Evolutionary conservation across 148 eudicot species (phyloP).

Genomic region (Chenopodium album): DNA sequence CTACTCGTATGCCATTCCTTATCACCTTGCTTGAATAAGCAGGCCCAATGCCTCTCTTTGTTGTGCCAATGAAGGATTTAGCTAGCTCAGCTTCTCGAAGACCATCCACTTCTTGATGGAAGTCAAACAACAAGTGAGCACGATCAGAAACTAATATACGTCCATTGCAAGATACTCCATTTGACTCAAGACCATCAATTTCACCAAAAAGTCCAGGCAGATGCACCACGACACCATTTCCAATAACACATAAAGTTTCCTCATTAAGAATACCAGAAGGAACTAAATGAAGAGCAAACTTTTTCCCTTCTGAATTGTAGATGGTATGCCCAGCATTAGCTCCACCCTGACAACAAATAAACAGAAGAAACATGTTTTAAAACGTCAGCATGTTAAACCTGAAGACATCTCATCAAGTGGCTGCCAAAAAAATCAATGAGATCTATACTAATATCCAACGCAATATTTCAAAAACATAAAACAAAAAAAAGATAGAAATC

Average conservation of each 20-base stretch:
- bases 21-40: conserved; percentile 82
- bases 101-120: conserved; percentile 84
- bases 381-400: not conserved
- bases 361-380: not conserved
- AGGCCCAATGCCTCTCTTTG: conserved; percentile 95
- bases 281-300: conserved; percentile 93
- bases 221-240: conserved; percentile 95
- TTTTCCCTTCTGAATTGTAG: conserved; percentile 89
- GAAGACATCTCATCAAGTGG: not conserved
- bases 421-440: not conserved
- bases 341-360: conserved; percentile 62
- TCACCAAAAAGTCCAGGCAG: conserved; percentile 86
- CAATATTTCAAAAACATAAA: not conserved
- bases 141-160: conserved; percentile 93
- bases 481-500: not conserved
- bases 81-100: conserved; percentile 90
- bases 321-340: conserved; percentile 98
- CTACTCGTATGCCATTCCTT: conserved; percentile 84
- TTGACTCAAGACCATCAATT: conserved; percentile 85
- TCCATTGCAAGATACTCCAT: conserved; percentile 78
- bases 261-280: conserved; percentile 96
- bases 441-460: not conserved
- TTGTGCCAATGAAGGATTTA: conserved; percentile 91
- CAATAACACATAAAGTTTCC: conserved; percentile 83
- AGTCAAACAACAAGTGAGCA: conserved; percentile 89